Base-by-base conservation (phyloP, 805 yeast genomes). In the Saccharomycopsis oosterbeekiorum region DNA sequence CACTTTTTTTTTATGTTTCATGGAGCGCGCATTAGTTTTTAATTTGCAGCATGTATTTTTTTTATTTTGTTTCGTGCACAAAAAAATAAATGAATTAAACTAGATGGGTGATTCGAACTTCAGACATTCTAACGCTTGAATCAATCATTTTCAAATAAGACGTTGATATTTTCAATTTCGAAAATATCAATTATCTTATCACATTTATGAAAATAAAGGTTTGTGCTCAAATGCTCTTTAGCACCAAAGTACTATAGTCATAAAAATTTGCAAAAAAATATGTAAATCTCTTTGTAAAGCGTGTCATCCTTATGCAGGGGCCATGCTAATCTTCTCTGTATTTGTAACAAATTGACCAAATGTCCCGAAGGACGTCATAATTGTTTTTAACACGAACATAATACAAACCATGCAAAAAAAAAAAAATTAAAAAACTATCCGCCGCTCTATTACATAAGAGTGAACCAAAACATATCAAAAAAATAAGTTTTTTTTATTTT, bases 231-330 rank as follows among this genome's bases (percentile, higher is more conserved):
- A 8, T 10, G 6, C 1, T 42, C 21, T 2, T 11, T 15, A 17
- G 8, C 4, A 19, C 4, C 21, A 12, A 10, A 17, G 10, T 42
- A n/a, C 11, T 17, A 19, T 4, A 24, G 21, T 10, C 24, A 17
- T 17, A 2, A 17, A 42, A 42, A 17, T 6, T 42, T 6, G 8
- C 15, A 88, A 90, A 89, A 89, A 89, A 87, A 85, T 80, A 76
- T 78, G 76, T 83, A 88, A 90, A 93, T 92, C 98, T 93, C 97
- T 93, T 93, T 93, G 97, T 90, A 91, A 86, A 92, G 97, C 97
- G 97, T 96, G 97, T 92, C 98, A 93, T 93, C 98, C 97, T 94
- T 94, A 94, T 93, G 98, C 98, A 93, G 97, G 98, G 98, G 97
- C 97, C 96, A 96, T 94, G 98, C 98, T 93, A 92, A 93, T 94